Base-by-base conservation (phyloP, 1,139 yeast species). In the Kurtzmaniella natalensis region DNA sequence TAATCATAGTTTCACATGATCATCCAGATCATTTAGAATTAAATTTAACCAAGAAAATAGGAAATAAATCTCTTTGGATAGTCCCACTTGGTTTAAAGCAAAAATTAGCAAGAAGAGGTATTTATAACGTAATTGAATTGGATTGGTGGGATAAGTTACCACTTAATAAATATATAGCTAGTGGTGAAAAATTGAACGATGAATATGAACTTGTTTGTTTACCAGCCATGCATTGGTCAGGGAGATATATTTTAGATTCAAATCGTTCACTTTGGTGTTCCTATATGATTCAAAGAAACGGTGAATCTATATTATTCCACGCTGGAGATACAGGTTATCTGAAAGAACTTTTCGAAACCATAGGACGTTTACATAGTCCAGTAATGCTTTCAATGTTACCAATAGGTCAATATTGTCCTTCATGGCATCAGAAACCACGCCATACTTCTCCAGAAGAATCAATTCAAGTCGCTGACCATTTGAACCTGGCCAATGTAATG, bases 171-270 rank as follows among this genome's bases (percentile, higher is more conserved):
- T 59, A 47, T 40, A 52, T 61, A 32, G 46, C 49, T n/a, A 32
- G 30, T 17, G 36, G 35, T 5, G 45, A 43, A 3, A 46, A 46
- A 13, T 13, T 11, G 11, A 15, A 21, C 19, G 81, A 76, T 38
- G 64, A 71, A 16, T 87, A 83, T 64, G 89, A 85, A 45, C 64
- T 89, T 21, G 88, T 86, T 1, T 86, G 96, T 57, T 75, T 94
- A 0, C 97, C 97, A 0, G 87, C 96, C 0, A 89, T 89, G 96
- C 97, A 89, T 58, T 89, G 97, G 97, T 84, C 95, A 1, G 97
- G 96, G 0, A 59, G 96, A 28, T 73, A 75, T 31, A 58, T 89
- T 19, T 52, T 80, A 18, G 97, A 89, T 53, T 75, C 94, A 2
- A 89, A 89, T 55, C 63, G 67, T 22, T 76, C 95, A 0, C 60